Base-by-base conservation (phyloP, 495 filamentous ascomycete genomes). In the Achaetomiella virescens region DNA sequence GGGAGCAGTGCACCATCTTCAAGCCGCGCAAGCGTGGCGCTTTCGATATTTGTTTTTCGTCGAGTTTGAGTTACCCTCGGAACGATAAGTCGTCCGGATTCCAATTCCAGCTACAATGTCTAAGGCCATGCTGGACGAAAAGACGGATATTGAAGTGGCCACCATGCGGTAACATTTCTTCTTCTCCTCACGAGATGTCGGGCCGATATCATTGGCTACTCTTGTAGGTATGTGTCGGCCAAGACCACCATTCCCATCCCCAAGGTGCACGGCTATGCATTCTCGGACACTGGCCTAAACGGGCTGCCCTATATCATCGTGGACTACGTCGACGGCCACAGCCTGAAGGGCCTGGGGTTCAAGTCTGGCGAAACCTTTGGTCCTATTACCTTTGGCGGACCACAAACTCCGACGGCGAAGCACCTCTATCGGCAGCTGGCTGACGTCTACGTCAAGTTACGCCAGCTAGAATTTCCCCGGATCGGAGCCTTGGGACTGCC, bases 41-140 rank as follows among this genome's bases (percentile, higher is more conserved):
- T 10, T 50, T 38, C 47, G 38, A 50, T 21, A 21, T 50, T 35
- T 50, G 47, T 27, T 50, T 50, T 50, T 38, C 20, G 47, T 38
- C 20, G 33, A 50, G 47, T 50, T 50, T 10, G 20, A 50, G 3
- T 50, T 35, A 14, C 47, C 47, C 21, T 27, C 2, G 31, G 33
- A 50, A 6, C 35, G 47, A 8, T 50, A 35, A 35, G 47, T 25
- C 21, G 20, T 50, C 33, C 47, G 47, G 6, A 38, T 50, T 14
- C 47, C 47, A 3, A 38, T 24, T 10, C 47, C 47, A 8, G 35
- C 9, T n/a, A 50, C 4, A 11, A 4, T 37, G 15, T 12, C 20
- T 35, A 38, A 38, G 47, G 33, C 31, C 33, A n/a, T 50, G 47
- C 20, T 50, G 11, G 47, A 50, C 21, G 47, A 50, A 27, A 37